Base-by-base conservation (phyloP, 768 basidiomycete species). In the Leccinum imitatum region DNA sequence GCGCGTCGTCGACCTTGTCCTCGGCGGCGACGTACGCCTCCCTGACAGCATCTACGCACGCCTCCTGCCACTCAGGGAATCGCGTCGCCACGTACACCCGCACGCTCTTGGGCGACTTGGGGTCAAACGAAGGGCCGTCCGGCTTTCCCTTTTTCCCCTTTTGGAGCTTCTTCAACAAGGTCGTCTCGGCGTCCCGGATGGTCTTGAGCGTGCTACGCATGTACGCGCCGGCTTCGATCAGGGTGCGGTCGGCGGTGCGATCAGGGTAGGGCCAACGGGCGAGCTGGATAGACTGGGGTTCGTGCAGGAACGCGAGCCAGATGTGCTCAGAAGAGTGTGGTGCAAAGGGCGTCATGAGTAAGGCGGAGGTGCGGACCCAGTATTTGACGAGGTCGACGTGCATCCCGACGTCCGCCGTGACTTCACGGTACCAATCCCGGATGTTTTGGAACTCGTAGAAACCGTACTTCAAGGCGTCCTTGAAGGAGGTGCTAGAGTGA, bases 361-460 rank as follows among this genome's bases (percentile, higher is more conserved):
- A 79, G 6, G 90, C 83, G n/a, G 93, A 86, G 59, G 80, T 75
- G 53, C 86, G 85, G 71, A 98, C 87, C 90, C 90, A 98, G 78
- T 86, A 84, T 62, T 85, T 77, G 68, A 96, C 86, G 50, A 98
- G 84, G 61, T 94, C 94, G 53, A 72, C 79, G 75, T 98, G 95
- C 94, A 98, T 97, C 30, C 94, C 93, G 53, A 87, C 78, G 61
- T 94, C 92, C 7, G 84, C 78, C 3, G 91, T 95, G 54, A 96
- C 92, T 71, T 95, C 91, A 59, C 95, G 92, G 74, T 98, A 98
- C 89, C 94, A 95, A 71, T 98, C 95, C 50, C 97, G 90, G 2
- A 87, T 81, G 53, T 84, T 89, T 73, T 98, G 93, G 64, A 95
- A 83, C 69, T 97, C 95, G 81, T 95, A 99, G 77, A 98, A 96